These are phyloP conservation scores for Cadophora malorum DNA, from an alignment of 2,329 filamentous ascomycete genomes.

Conservation along the genomic window DNA sequence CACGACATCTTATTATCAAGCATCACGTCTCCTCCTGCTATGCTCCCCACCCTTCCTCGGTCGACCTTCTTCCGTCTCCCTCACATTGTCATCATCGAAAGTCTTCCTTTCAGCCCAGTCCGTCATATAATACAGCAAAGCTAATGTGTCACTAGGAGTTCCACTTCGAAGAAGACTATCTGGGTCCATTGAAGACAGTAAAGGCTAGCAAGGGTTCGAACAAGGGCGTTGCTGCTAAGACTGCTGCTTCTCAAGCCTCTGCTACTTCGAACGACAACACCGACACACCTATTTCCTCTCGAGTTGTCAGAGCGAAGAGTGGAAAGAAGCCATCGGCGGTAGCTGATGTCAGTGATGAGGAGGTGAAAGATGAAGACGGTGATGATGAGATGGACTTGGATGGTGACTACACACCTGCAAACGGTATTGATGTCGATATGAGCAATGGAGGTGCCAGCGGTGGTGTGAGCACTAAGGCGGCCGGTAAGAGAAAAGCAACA, in stretches of 20 bases:
- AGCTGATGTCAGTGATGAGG: background rate
- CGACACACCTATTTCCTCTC: background rate
- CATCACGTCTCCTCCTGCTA: too few relatives aligned
- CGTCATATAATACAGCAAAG: too few relatives aligned
- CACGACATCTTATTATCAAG: too few relatives aligned
- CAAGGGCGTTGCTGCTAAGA: background rate
- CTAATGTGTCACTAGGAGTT: background rate
- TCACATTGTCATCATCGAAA: too few relatives aligned
- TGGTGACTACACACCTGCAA: background rate
- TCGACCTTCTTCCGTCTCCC: too few relatives aligned
- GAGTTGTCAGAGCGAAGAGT: background rate
- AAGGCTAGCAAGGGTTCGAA: background rate
- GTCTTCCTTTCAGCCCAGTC: too few relatives aligned
- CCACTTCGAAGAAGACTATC: conserved; percentile 1
- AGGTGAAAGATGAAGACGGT: background rate
- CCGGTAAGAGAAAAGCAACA: background rate
- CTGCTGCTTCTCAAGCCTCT: background rate
- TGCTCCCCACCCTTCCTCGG: too few relatives aligned
- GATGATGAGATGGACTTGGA: background rate
- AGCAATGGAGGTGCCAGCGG: background rate
- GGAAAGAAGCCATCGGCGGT: background rate
- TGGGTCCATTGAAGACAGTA: background rate
- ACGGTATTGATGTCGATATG: background rate
- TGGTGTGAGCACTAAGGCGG: too few relatives aligned
- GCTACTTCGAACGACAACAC: background rate